phyloP scores from a whole-genome alignment of 1,284 basidiomycete genomes.

The Vanrija humicola region DNA sequence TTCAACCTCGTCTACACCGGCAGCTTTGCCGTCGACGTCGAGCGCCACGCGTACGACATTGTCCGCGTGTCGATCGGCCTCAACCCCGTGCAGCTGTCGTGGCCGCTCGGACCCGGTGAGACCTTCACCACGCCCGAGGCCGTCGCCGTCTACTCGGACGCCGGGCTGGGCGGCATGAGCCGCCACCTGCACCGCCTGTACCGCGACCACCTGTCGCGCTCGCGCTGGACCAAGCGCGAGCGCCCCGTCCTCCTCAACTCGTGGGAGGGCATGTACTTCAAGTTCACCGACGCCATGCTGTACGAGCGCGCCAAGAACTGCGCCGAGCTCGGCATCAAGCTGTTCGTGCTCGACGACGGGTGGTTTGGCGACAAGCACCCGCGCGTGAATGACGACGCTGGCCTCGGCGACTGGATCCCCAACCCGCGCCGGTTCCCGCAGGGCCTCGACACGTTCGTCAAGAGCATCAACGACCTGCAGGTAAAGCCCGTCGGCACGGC shows the following conservation, averaged over 20 bases:
- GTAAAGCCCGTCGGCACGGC: background rate
- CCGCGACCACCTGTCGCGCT: constrained; percentile 23
- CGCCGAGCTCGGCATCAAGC: constrained; percentile 26
- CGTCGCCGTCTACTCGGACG: constrained; percentile 20
- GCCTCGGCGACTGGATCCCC: constrained; percentile 35
- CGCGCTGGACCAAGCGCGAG: constrained; percentile 9
- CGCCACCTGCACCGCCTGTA: constrained; percentile 27
- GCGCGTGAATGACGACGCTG: constrained; percentile 21
- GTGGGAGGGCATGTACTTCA: constrained; percentile 40
- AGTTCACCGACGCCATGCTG: constrained; percentile 24
- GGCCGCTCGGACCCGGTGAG: constrained; percentile 20
- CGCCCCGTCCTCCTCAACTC: constrained; percentile 34
- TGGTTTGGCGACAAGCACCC: constrained; percentile 39
- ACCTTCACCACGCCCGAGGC: constrained; percentile 31
- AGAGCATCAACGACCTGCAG: constrained; percentile 9
- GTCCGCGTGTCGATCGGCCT: constrained; percentile 27
- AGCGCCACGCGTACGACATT: constrained; percentile 14
- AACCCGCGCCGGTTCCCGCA: constrained; percentile 30
- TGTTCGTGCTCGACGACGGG: constrained; percentile 41
- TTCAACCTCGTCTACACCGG: constrained; percentile 34
- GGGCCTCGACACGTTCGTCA: constrained; percentile 23
- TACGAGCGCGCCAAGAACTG: constrained; percentile 20
- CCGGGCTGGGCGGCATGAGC: constrained; percentile 28
- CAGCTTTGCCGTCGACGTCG: constrained; percentile 23
- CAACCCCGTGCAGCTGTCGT: constrained; percentile 32